These are phyloP conservation scores for Colletotrichum shisoi DNA, from an alignment of 2,329 filamentous ascomycete genomes.

Conservation along the genomic window DNA sequence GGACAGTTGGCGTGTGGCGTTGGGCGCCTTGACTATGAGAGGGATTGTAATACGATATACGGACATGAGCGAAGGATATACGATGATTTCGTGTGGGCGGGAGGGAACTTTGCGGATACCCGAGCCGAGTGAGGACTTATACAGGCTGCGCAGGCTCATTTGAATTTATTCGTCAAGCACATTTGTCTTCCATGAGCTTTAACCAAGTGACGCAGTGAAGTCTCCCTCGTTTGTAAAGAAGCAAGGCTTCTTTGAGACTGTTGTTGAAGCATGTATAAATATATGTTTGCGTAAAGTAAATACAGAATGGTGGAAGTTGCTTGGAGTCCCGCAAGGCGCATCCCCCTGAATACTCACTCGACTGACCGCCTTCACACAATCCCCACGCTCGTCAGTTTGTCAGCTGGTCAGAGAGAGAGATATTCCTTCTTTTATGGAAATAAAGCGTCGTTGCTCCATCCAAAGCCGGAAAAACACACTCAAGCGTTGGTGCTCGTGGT, in stretches of 20 bases:
- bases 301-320: slow-evolving; percentile 5
- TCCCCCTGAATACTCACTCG: background rate
- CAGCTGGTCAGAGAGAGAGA: no score
- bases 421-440: no score
- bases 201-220: background rate
- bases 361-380: background rate
- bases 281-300: slow-evolving; percentile 19
- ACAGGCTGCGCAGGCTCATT: background rate
- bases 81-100: background rate
- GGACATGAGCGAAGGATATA: background rate
- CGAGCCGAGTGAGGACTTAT: background rate
- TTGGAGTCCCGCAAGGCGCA: no score
- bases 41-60: background rate
- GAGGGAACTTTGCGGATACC: slow-evolving; percentile 16
- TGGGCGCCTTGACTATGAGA: background rate
- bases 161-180: background rate
- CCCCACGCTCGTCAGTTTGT: background rate
- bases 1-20: background rate
- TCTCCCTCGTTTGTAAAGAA: background rate
- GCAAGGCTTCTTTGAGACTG: background rate
- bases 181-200: background rate
- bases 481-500: slow-evolving; percentile 31
- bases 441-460: no score
- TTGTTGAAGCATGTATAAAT: background rate
- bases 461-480: no score